Conservation (phyloP, 2,329 filamentous ascomycete species). For the Fusarium phyllophilum region DNA sequence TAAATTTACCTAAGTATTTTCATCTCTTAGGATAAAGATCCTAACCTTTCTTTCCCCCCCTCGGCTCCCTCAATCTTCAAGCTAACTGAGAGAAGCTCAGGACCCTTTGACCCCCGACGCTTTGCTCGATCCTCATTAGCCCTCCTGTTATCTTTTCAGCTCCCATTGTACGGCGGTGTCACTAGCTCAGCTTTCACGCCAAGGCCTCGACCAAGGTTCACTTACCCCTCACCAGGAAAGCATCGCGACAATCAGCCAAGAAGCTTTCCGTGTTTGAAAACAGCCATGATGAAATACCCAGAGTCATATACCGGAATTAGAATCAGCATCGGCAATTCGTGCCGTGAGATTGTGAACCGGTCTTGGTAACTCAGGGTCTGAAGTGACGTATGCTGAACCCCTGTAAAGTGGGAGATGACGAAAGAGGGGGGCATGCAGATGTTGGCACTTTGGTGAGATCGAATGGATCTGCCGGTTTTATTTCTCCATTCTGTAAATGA, state of each 20-base stretch:
- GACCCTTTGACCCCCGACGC: not conserved
- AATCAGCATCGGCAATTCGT: not conserved
- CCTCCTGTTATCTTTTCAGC: slow-evolving; percentile 16
- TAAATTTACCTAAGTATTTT: not conserved
- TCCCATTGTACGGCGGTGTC: slow-evolving; percentile 21
- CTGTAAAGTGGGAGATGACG: slow-evolving; percentile 22
- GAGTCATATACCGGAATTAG: not conserved
- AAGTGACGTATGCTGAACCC: slow-evolving; percentile 40
- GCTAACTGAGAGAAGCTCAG: not conserved
- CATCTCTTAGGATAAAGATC: not conserved
- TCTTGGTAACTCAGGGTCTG: slow-evolving; percentile 30
- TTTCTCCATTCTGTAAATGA: slow-evolving; percentile 9
- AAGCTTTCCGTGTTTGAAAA: slow-evolving; percentile 1
- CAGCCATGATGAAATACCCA: slow-evolving; percentile 18
- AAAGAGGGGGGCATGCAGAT: slow-evolving; percentile 19
- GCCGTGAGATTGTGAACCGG: not conserved
- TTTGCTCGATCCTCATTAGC: slow-evolving; percentile 24
- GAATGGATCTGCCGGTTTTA: slow-evolving; percentile 30
- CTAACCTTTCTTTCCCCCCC: not conserved
- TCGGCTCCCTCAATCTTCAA: slow-evolving; percentile 20
- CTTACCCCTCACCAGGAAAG: not conserved
- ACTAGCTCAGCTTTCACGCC: slow-evolving; percentile 11
- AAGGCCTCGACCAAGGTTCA: slow-evolving; percentile 1
- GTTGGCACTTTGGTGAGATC: slow-evolving; percentile 10
- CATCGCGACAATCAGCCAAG: not conserved